Conservation (phyloP, 352 stramenopile species). For the Pythium aquatile region DNA sequence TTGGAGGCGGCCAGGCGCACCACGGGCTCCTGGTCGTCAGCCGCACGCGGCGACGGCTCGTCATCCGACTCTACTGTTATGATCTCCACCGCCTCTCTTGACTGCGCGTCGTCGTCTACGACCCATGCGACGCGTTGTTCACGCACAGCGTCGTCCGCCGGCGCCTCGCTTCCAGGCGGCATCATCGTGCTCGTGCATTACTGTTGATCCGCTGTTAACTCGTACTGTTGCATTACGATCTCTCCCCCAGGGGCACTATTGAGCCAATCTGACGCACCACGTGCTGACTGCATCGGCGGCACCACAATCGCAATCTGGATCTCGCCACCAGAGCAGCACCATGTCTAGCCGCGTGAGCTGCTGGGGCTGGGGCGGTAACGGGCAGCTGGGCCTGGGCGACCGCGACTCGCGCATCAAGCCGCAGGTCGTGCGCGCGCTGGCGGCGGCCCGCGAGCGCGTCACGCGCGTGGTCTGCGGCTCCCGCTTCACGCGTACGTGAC, state of each 20-base stretch:
- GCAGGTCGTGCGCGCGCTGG: slow-evolving; percentile 29
- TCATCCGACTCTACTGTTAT: background rate
- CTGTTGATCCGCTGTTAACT: background rate
- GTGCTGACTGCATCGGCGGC: background rate
- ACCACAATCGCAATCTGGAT: background rate
- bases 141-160: background rate
- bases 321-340: no score
- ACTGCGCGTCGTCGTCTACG: background rate
- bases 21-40: slow-evolving; percentile 7
- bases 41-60: background rate
- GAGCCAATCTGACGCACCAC: slow-evolving; percentile 1
- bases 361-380: slow-evolving; percentile 47
- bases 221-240: background rate
- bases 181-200: background rate
- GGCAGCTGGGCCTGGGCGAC: slow-evolving; percentile 40
- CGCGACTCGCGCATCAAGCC: slow-evolving; percentile 43
- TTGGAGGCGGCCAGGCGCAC: slow-evolving; percentile 72
- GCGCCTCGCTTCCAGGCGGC: background rate
- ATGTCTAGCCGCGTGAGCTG: slow-evolving; percentile 23
- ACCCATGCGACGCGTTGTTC: background rate
- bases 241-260: background rate
- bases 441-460: slow-evolving; percentile 25
- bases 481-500: slow-evolving; percentile 34
- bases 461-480: slow-evolving; percentile 35
- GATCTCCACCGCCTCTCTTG: background rate